Percentiles rank a stretch among this genome's conserved stretches.
phyloP scores from a whole-genome alignment of 2,329 filamentous ascomycete species.

The Aspergillus tanneri region DNA sequence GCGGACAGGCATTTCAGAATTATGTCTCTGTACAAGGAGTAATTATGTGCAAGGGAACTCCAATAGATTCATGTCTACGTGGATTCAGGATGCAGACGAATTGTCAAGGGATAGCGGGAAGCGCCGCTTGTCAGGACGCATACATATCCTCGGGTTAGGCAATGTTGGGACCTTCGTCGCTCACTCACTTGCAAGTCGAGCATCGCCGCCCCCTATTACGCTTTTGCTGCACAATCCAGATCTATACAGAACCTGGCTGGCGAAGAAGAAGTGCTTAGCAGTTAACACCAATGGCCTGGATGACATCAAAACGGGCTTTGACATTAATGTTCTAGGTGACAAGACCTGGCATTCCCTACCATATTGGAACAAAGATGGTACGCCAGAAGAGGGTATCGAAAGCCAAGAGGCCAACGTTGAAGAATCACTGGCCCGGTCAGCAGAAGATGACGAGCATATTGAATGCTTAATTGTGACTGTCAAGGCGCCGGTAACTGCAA shows the following conservation, averaged over 20 bases:
- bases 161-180: constrained; percentile 77
- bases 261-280: constrained; percentile 29
- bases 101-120: constrained; percentile 19
- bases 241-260: constrained; percentile 25
- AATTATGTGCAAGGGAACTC: neutral
- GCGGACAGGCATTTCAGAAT: constrained; percentile 26
- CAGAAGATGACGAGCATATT: constrained; percentile 54
- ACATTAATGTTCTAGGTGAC: constrained; percentile 41
- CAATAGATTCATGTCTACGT: constrained; percentile 27
- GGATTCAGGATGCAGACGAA: constrained; percentile 29
- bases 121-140: constrained; percentile 32
- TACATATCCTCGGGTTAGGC: constrained; percentile 71
- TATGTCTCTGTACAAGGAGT: constrained; percentile 10
- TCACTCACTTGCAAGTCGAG: constrained; percentile 66
- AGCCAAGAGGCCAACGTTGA: constrained; percentile 10
- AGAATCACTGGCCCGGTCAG: constrained; percentile 11
- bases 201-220: constrained; percentile 70
- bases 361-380: constrained; percentile 20
- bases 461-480: constrained; percentile 74
- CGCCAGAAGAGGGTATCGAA: constrained; percentile 7
- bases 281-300: constrained; percentile 42
- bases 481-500: constrained; percentile 69
- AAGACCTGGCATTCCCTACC: constrained; percentile 35
- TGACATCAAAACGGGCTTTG: constrained; percentile 45
- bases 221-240: constrained; percentile 63